These are phyloP conservation scores for Auxenochlorella pyrenoidosa DNA, from an alignment of 139 green algal species.

Conservation along the genomic window DNA sequence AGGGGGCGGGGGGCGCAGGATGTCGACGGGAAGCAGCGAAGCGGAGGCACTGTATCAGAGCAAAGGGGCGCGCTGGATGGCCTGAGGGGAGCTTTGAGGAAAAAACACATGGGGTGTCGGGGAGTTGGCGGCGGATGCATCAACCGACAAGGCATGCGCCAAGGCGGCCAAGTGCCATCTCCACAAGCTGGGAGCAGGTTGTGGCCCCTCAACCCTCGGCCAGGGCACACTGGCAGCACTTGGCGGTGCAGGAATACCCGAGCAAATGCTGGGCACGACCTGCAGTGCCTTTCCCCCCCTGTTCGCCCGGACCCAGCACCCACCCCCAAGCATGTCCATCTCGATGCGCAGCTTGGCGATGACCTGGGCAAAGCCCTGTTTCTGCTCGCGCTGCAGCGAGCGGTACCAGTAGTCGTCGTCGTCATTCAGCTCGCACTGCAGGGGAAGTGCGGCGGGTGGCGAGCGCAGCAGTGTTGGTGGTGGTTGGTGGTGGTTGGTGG, in stretches of 20 bases:
- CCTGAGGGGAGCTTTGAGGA: too few relatives aligned
- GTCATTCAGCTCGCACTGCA: constrained; percentile 20
- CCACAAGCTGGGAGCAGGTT: too few relatives aligned
- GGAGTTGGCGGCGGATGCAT: too few relatives aligned
- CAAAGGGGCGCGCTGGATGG: too few relatives aligned
- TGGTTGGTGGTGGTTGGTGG: neutral
- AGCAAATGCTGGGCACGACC: too few relatives aligned
- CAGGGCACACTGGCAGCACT: too few relatives aligned
- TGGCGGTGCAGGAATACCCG: neutral
- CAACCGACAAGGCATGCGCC: neutral
- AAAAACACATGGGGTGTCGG: too few relatives aligned
- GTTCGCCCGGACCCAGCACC: neutral
- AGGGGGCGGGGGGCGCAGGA: neutral
- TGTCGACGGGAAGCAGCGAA: neutral
- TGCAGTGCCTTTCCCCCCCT: neutral
- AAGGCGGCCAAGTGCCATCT: neutral
- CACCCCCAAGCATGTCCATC: neutral
- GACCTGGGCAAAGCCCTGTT: neutral
- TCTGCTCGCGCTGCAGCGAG: constrained; percentile 1
- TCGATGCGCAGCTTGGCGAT: neutral
- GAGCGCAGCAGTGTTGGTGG: neutral
- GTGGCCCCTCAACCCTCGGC: too few relatives aligned
- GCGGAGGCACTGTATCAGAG: too few relatives aligned
- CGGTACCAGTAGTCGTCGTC: constrained; percentile 5
- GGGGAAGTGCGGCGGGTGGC: neutral